phyloP scores from a whole-genome alignment of 352 stramenopile genomes.

The Globisporangium emineosum region DNA sequence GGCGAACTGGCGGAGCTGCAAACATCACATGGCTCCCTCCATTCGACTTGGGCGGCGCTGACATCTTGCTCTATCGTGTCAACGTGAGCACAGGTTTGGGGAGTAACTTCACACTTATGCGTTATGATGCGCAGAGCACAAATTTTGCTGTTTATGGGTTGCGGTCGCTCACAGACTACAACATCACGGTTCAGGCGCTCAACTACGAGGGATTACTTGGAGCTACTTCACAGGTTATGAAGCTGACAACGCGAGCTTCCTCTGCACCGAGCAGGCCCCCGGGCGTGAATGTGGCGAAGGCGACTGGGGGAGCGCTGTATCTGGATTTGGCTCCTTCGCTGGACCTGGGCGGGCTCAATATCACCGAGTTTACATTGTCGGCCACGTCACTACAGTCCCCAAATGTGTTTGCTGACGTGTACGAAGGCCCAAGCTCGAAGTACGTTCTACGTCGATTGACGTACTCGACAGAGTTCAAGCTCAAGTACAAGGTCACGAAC shows the following conservation, averaged over 20 bases:
- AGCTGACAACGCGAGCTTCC: constrained; percentile 28
- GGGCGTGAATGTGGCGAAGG: constrained; percentile 17
- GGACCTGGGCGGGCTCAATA: constrained; percentile 33
- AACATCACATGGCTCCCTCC: constrained; percentile 43
- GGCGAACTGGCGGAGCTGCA: constrained; percentile 35
- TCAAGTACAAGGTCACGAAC: constrained; percentile 44
- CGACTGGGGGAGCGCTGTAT: constrained; percentile 45
- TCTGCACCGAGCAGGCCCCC: constrained; percentile 38
- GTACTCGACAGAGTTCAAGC: constrained; percentile 42
- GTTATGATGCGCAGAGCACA: constrained; percentile 9
- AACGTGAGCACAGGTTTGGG: constrained; percentile 11
- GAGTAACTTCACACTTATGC: background rate
- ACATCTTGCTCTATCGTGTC: constrained; percentile 32
- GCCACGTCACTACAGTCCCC: constrained; percentile 35
- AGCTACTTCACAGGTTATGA: constrained; percentile 9
- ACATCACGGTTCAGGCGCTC: constrained; percentile 28
- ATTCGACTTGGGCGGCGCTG: constrained; percentile 37
- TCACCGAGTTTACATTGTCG: constrained; percentile 26
- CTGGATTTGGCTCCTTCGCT: constrained; percentile 29
- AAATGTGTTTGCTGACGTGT: constrained; percentile 41
- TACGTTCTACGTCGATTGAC: constrained; percentile 29
- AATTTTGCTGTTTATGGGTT: constrained; percentile 28
- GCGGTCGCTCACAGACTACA: constrained; percentile 29
- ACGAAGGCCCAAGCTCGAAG: constrained; percentile 21
- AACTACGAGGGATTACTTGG: constrained; percentile 35